A percentile compares a stretch with the other conserved stretches of the same genome.
Evolutionary conservation across 2,329 filamentous ascomycete genomes (phyloP).

Genomic region (Pseudopyricularia cyperi): DNA sequence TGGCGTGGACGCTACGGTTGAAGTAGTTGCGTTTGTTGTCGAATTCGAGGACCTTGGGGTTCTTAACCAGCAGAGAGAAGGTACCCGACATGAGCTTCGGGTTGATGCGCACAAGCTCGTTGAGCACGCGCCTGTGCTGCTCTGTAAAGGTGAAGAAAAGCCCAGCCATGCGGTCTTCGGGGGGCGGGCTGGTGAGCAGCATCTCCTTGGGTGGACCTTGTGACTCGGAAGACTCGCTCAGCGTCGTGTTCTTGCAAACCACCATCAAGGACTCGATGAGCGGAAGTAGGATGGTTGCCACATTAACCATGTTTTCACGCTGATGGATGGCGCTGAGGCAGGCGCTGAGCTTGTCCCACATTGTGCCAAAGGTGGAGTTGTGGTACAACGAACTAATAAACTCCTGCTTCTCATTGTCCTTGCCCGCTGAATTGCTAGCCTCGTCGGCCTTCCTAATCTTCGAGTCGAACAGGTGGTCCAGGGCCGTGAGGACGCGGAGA

Average conservation of each 20-base stretch:
- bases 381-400: conserved; percentile 81
- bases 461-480: conserved; percentile 89
- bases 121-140: conserved; percentile 92
- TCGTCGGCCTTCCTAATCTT: conserved; percentile 49
- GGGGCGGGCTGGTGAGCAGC: conserved; percentile 60
- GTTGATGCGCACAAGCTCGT: conserved; percentile 92
- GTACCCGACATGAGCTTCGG: conserved; percentile 98
- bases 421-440: conserved; percentile 7
- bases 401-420: conserved; percentile 55
- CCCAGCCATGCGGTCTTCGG: conserved; percentile 71
- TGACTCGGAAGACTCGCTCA: conserved; percentile 48
- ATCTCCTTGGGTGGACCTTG: conserved; percentile 45
- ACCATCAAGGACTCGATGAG: conserved; percentile 97
- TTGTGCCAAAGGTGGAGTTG: conserved; percentile 73
- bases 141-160: conserved; percentile 97
- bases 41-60: conserved; percentile 96
- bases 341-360: conserved; percentile 86
- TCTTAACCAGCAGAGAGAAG: conserved; percentile 91
- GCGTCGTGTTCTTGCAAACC: conserved; percentile 92
- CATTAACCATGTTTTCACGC: conserved; percentile 90
- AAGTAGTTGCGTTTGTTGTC: conserved; percentile 99
- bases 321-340: conserved; percentile 81
- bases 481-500: conserved; percentile 77
- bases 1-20: conserved; percentile 73
- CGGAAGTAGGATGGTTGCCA: conserved; percentile 87